Base-by-base conservation (phyloP, 2,329 filamentous ascomycete species). In the Nannizziopsis barbatae region DNA sequence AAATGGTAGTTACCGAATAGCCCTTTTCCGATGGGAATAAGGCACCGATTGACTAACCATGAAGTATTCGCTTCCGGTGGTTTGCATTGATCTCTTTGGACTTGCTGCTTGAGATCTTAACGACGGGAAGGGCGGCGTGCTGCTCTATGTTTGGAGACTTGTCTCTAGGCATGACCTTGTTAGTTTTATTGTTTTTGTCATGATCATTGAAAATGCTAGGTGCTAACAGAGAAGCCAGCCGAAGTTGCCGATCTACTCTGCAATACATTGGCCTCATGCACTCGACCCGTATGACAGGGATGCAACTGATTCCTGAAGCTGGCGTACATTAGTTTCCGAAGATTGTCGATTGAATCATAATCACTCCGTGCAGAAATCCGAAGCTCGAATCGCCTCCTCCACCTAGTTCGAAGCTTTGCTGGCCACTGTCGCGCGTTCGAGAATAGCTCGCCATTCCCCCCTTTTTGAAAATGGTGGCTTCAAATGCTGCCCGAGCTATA, bases 201-300 rank as follows among this genome's bases (percentile, higher is more conserved):
- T 94, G 69, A 58, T 90, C 84, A 22, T 80, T 76, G 50, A 92
- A 79, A 59, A 79, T 78, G 76, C 86, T 87, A 94, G 31, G 90
- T 78, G 39, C 77, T 81, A 10, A 85, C 79, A 7, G 87, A 86
- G 51, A 94, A 80, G n/a, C 85, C 88, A 7, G 88, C 88, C 12
- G 88, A 86, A 57, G 94, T 90, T 42, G 88, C 88, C 11, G 88
- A n/a, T n/a, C 87, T 20, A 88, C 88, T 1, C n/a, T n/a, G n/a
- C n/a, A 95, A 76, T 0, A 87, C 84, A 1, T 88, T 95, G 3
- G 87, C 93, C 71, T 95, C 88, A 50, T 85, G 82, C 88, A 95
- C 94, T 49, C 79, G 76, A 0, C 88, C 18, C 88, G 80, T 63
- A 89, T 80, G 52, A 95, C 84, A 22, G 82, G 83, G 56, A 94